A percentile compares a stretch with the other conserved stretches of the same genome.
Evolutionary conservation across 2,329 filamentous ascomycete genomes (phyloP).

Genomic region (Xylaria sp.): DNA sequence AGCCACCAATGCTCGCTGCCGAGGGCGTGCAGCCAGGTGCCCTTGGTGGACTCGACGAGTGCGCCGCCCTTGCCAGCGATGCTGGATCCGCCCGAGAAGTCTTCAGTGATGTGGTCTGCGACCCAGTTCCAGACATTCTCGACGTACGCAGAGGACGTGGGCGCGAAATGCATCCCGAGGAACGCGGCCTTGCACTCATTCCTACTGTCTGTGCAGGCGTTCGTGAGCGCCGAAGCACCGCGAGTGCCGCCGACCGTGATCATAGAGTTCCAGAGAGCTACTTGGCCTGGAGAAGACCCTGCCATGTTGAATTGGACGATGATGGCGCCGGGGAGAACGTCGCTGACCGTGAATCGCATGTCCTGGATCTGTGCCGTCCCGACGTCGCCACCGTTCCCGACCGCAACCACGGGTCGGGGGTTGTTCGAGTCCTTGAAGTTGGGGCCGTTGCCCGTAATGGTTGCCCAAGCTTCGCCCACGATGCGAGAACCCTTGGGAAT

Average conservation of each 20-base stretch:
- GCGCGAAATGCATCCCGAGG: slow-evolving; percentile 54
- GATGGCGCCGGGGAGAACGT: slow-evolving; percentile 64
- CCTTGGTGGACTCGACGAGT: slow-evolving; percentile 51
- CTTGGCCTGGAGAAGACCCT: slow-evolving; percentile 41
- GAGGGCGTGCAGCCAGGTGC: slow-evolving; percentile 58
- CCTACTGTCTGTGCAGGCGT: slow-evolving; percentile 39
- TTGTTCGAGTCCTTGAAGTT: slow-evolving; percentile 56
- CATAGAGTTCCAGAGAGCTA: slow-evolving; percentile 45
- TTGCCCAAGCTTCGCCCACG: slow-evolving; percentile 58
- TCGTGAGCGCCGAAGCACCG: slow-evolving; percentile 39
- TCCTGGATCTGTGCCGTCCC: slow-evolving; percentile 69
- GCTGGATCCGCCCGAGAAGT: slow-evolving; percentile 52
- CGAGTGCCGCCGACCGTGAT: slow-evolving; percentile 47
- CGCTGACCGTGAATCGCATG: slow-evolving; percentile 66
- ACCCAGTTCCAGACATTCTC: slow-evolving; percentile 62
- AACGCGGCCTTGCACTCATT: slow-evolving; percentile 52
- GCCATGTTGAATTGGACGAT: slow-evolving; percentile 56
- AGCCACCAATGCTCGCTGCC: slow-evolving; percentile 62
- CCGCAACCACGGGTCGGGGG: slow-evolving; percentile 62
- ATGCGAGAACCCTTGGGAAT: slow-evolving; percentile 57
- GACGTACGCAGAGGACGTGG: slow-evolving; percentile 54
- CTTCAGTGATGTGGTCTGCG: slow-evolving; percentile 56
- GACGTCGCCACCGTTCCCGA: slow-evolving; percentile 62
- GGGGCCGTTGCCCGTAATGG: slow-evolving; percentile 57
- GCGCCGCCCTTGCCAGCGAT: slow-evolving; percentile 57